A percentile compares a stretch with the other conserved stretches of the same genome.
Conservation (phyloP, 2,329 filamentous ascomycete genomes). For the Akanthomyces dipterigenus region DNA sequence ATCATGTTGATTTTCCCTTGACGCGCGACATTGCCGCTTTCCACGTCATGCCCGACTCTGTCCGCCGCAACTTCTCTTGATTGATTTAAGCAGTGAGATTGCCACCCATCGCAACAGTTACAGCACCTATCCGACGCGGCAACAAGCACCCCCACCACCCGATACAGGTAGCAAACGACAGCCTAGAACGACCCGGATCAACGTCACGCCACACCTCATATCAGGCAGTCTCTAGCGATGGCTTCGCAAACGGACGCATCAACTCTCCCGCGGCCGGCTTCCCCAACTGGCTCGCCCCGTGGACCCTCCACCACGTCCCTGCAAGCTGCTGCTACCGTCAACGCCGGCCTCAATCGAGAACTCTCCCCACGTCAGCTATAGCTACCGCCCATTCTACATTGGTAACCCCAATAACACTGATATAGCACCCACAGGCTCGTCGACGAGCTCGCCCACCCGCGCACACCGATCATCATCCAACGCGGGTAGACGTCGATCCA, state of each 20-base stretch:
- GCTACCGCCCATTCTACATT: background rate
- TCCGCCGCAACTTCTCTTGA: background rate
- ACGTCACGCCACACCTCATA: background rate
- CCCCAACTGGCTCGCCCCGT: slow-evolving; percentile 55
- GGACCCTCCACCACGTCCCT: slow-evolving; percentile 63
- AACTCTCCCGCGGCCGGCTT: slow-evolving; percentile 30
- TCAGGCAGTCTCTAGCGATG: slow-evolving; percentile 17
- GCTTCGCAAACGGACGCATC: slow-evolving; percentile 22
- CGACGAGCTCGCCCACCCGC: slow-evolving; percentile 43
- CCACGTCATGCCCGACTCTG: background rate
- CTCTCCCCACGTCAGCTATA: slow-evolving; percentile 46
- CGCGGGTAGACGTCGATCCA: slow-evolving; percentile 55
- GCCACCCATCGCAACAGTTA: background rate
- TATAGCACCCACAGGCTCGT: slow-evolving; percentile 33
- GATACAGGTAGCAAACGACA: background rate
- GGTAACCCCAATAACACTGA: background rate
- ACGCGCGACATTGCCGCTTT: background rate
- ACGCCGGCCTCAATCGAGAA: slow-evolving; percentile 66
- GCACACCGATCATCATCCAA: slow-evolving; percentile 39
- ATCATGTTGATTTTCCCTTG: background rate
- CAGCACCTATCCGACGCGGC: background rate
- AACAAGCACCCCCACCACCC: background rate
- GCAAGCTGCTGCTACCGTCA: slow-evolving; percentile 70
- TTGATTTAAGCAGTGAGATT: background rate
- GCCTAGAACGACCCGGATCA: background rate